Base-by-base conservation (phyloP, 2,329 filamentous ascomycete genomes). In the Rutstroemia sp. region DNA sequence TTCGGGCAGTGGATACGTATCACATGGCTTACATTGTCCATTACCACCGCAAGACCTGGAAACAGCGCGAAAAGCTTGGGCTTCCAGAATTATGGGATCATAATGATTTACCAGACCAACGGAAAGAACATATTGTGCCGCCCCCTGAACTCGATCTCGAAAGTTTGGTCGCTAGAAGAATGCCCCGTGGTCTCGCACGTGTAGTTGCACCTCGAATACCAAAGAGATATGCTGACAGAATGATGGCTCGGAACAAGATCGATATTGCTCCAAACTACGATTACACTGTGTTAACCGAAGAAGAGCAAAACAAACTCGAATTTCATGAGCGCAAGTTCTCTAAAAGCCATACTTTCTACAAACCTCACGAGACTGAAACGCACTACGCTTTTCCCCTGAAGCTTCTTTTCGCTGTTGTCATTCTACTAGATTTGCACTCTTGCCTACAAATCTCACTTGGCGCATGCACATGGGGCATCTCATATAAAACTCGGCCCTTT, bases 331-430 rank as follows among this genome's bases (percentile, higher is more conserved):
- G 76, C 60, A 92, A 91, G 65, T 87, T 94, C 66, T 80, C 86
- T 68, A 90, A 88, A 65, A 89, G 86, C 0, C 89, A 95, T 69
- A 92, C 88, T 4, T 95, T 92, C 72, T 95, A 94, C 77, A 91
- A 91, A 64, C 89, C 89, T 0, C 87, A 94, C 70, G 89, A 95
- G 71, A 94, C 89, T 0, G 78, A 83, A 48, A 94, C 89, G 0
- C 89, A 95, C 67, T 79, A 83, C 67, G 86, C 89, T 0, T 95
- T 94, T 61, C 88, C 89, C 0, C 75, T 91, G 1, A 78, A 80
- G 45, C 76, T 89, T 12, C 82, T 94, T 45, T 77, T 92, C 45
- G 82, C 87, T 58, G 84, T 92, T 57, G 85, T 92, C 21, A 75
- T 89, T 4, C 75, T 95, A 2, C 78, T 92, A 4, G 89, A 95